These are phyloP conservation scores for Aspergillus pseudotamarii DNA, from an alignment of 2,329 filamentous ascomycete genomes.

Conservation along the genomic window DNA sequence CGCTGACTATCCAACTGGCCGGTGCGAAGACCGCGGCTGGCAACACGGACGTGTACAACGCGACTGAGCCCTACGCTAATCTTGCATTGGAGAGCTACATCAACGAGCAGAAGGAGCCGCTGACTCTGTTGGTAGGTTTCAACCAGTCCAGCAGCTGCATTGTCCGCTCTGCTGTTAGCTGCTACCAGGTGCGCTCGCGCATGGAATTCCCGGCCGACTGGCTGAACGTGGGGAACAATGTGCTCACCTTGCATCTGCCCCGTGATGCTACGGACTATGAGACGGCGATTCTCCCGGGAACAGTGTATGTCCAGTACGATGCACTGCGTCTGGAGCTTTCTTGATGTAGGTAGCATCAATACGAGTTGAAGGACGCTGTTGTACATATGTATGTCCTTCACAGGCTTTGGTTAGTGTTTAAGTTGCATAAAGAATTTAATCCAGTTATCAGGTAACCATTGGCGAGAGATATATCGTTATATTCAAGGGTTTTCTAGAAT, in stretches of 20 bases:
- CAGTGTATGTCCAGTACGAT: conserved; percentile 68
- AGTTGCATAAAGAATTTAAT: background rate
- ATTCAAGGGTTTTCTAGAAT: background rate
- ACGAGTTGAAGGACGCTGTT: background rate
- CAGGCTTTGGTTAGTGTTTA: no score
- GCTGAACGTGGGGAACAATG: conserved; percentile 57
- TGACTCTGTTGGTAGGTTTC: conserved; percentile 43
- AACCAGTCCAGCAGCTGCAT: conserved; percentile 63
- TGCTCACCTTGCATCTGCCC: conserved; percentile 61
- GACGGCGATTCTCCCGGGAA: conserved; percentile 57
- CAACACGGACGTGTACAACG: conserved; percentile 63
- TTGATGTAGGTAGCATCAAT: background rate
- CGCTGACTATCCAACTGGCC: conserved; percentile 65
- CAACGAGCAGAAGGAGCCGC: conserved; percentile 43
- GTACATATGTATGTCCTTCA: background rate
- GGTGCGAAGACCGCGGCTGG: conserved; percentile 65
- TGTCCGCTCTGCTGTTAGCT: conserved; percentile 61
- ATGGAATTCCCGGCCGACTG: conserved; percentile 57
- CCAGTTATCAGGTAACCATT: background rate
- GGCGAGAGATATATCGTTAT: background rate
- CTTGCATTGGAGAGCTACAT: conserved; percentile 55
- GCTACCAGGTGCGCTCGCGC: conserved; percentile 64
- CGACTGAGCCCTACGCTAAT: conserved; percentile 56
- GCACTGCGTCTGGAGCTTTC: conserved; percentile 61
- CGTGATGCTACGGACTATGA: conserved; percentile 63